Evolutionary conservation across 1,139 yeast species (phyloP).

Genomic region (Geotrichum siamense): DNA sequence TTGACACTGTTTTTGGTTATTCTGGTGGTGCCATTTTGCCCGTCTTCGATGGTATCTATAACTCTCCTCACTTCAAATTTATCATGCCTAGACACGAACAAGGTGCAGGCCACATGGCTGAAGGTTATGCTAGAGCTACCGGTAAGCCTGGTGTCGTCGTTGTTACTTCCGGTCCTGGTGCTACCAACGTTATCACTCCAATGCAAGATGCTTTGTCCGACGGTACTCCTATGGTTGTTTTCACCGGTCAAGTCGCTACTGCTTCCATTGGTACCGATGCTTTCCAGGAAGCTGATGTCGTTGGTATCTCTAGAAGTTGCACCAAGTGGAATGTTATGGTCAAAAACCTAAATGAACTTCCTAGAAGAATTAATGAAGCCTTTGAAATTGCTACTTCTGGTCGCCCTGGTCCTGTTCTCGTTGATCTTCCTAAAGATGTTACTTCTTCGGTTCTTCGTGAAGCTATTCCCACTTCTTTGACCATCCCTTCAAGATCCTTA

Average conservation of each 20-base stretch:
- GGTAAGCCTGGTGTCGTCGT: constrained; percentile 98
- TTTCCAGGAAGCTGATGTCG: constrained; percentile 97
- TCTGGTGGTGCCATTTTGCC: constrained; percentile 99
- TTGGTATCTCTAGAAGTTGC: constrained; percentile 94
- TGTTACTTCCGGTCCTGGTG: constrained; percentile 98
- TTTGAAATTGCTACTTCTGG: constrained; percentile 94
- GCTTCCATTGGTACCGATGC: constrained; percentile 96
- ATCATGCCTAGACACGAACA: constrained; percentile 96
- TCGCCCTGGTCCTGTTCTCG: constrained; percentile 97
- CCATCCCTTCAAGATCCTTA: constrained; percentile 77
- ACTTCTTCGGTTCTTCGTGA: constrained; percentile 84
- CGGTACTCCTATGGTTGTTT: constrained; percentile 96
- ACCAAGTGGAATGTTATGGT: constrained; percentile 99
- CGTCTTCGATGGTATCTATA: constrained; percentile 92
- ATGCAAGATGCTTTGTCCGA: constrained; percentile 97
- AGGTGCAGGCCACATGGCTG: constrained; percentile 99
- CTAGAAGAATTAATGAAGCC: constrained; percentile 93
- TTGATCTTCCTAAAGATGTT: constrained; percentile 95
- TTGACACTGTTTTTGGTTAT: constrained; percentile 89
- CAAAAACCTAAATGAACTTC: constrained; percentile 85
- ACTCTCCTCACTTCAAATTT: constrained; percentile 81
- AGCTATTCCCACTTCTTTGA: constrained; percentile 78
- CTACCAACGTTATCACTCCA: constrained; percentile 94
- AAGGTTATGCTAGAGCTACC: constrained; percentile 90
- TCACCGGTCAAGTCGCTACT: constrained; percentile 96